These are phyloP conservation scores for Annulohypoxylon maeteangense DNA, from an alignment of 495 filamentous ascomycete species.

Conservation along the genomic window DNA sequence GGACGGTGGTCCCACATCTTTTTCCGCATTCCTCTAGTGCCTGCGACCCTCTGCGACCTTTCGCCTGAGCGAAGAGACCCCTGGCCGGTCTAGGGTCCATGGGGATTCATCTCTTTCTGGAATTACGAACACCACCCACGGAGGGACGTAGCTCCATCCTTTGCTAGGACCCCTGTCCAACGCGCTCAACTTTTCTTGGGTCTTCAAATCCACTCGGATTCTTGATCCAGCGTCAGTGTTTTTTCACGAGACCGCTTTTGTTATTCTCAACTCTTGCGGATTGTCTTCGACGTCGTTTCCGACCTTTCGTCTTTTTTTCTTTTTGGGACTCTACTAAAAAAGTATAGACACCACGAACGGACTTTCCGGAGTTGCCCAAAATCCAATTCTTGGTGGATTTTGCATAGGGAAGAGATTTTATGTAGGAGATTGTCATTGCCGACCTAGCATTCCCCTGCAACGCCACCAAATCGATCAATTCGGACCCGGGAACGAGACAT, in stretches of 20 bases:
- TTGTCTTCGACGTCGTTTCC: constrained; percentile 12
- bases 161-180: constrained; percentile 28
- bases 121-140: constrained; percentile 43
- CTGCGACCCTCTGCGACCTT: constrained; percentile 39
- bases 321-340: constrained; percentile 10
- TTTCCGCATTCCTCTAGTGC: constrained; percentile 33
- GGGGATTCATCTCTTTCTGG: constrained; percentile 37
- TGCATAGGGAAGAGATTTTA: constrained; percentile 10
- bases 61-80: constrained; percentile 28
- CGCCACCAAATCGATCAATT: constrained; percentile 37
- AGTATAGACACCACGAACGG: not conserved
- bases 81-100: constrained; percentile 33
- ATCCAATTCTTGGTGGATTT: constrained; percentile 1
- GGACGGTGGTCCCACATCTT: constrained; percentile 34
- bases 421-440: constrained; percentile 13
- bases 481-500: constrained; percentile 25
- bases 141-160: constrained; percentile 39
- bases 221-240: constrained; percentile 28
- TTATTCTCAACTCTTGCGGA: constrained; percentile 17
- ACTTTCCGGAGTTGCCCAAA: constrained; percentile 11
- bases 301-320: constrained; percentile 8
- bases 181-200: constrained; percentile 35
- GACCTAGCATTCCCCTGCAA: constrained; percentile 31
- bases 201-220: constrained; percentile 37
- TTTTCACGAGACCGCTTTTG: constrained; percentile 27